A percentile compares a stretch with the other conserved stretches of the same genome.
Conservation (phyloP, 352 stramenopile genomes). For the Phytophthora uliginosa region DNA sequence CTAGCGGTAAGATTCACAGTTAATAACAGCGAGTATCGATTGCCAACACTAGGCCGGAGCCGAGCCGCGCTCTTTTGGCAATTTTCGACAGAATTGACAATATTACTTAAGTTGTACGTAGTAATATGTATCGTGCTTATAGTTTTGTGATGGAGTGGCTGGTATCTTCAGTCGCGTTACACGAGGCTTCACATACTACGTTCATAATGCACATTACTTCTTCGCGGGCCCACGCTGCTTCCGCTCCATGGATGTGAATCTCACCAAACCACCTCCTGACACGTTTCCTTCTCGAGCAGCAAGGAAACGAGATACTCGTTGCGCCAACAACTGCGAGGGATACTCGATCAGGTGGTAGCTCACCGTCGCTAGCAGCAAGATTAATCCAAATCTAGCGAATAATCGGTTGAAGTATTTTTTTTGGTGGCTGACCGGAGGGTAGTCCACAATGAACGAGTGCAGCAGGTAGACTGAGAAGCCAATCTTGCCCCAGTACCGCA, state of each 20-base stretch:
- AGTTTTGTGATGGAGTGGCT: too few species aligned
- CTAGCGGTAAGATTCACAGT: too few species aligned
- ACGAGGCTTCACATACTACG: slow-evolving; percentile 6
- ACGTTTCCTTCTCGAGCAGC: slow-evolving; percentile 9
- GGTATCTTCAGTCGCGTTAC: not conserved
- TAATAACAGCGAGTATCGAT: too few species aligned
- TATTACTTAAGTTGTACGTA: too few species aligned
- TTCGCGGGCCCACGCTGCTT: slow-evolving; percentile 14
- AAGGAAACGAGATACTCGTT: slow-evolving; percentile 17
- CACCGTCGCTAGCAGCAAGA: slow-evolving; percentile 35
- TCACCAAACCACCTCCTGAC: slow-evolving; percentile 11
- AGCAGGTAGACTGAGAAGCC: slow-evolving; percentile 36
- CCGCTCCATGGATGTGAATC: slow-evolving; percentile 25
- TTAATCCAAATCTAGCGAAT: slow-evolving; percentile 38
- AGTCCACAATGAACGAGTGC: slow-evolving; percentile 34
- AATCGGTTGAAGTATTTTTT: slow-evolving; percentile 45
- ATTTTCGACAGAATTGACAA: too few species aligned
- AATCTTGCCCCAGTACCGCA: slow-evolving; percentile 37
- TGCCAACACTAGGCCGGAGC: too few species aligned
- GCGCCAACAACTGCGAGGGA: slow-evolving; percentile 31
- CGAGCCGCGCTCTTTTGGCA: too few species aligned
- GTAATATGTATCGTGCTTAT: too few species aligned
- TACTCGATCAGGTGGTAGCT: slow-evolving; percentile 43
- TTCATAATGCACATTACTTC: slow-evolving; percentile 8
- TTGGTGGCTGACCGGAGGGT: slow-evolving; percentile 27